A percentile compares a stretch with the other conserved stretches of the same genome.
Evolutionary conservation across 176 grass and related monocot genomes (phyloP).

Genomic region (Avena insularis): DNA sequence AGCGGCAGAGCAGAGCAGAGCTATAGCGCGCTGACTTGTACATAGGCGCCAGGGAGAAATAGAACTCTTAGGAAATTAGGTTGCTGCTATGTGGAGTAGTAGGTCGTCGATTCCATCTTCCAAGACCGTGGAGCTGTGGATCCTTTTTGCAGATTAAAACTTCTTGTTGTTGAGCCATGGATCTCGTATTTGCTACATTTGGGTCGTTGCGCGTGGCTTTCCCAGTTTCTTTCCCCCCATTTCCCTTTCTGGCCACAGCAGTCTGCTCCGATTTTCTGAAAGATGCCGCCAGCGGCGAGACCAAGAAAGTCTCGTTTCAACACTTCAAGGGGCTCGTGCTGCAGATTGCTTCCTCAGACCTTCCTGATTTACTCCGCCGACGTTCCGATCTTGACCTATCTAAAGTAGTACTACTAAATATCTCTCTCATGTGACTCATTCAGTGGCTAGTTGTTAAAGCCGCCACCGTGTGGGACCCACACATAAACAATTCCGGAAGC

Average conservation of each 20-base stretch:
- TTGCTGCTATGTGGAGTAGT: background rate
- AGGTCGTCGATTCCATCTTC: slow-evolving; percentile 51
- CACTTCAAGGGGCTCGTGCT: background rate
- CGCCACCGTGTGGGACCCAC: background rate
- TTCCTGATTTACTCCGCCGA: background rate
- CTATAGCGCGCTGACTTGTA: slow-evolving; percentile 24
- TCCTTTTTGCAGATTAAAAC: slow-evolving; percentile 37
- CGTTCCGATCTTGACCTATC: slow-evolving; percentile 29
- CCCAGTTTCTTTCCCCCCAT: background rate
- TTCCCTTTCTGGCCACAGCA: background rate
- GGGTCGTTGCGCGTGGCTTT: background rate
- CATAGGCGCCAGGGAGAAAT: slow-evolving; percentile 4
- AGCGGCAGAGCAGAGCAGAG: slow-evolving; percentile 15
- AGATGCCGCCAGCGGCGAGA: background rate
- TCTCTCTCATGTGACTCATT: background rate
- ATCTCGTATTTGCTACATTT: background rate
- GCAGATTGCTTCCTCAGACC: background rate
- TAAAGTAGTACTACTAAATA: background rate
- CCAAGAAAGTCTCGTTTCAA: background rate
- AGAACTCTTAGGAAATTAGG: slow-evolving; percentile 3
- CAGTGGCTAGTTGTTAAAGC: background rate
- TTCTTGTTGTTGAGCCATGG: slow-evolving; percentile 29
- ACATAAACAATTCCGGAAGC: background rate
- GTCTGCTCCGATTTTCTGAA: background rate
- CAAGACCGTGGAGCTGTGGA: slow-evolving; percentile 49